Percentiles rank a stretch among this genome's conserved stretches.
Evolutionary conservation across 1,284 basidiomycete species (phyloP).

Genomic region (Tranzscheliella williamsii): DNA sequence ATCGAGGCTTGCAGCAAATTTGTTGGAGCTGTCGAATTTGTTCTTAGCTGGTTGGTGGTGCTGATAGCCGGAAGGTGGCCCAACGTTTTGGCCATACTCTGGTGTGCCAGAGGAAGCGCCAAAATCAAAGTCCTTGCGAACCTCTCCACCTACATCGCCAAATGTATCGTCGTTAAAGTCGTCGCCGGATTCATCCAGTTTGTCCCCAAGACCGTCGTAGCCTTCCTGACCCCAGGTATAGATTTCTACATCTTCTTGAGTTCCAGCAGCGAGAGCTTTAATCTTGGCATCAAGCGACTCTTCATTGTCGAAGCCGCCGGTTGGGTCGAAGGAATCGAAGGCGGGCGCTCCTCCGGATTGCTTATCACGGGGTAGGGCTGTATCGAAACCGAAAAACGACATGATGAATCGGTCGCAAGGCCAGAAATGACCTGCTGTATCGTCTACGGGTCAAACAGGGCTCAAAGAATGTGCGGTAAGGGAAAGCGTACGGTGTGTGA

Average conservation of each 20-base stretch:
- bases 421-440: no score
- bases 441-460: no score
- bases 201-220: constrained; percentile 85
- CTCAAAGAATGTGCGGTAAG: no score
- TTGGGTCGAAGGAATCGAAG: constrained; percentile 30
- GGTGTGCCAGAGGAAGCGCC: constrained; percentile 57
- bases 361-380: constrained; percentile 49
- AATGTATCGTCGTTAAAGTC: constrained; percentile 80
- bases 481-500: constrained; percentile 3
- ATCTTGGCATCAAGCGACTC: constrained; percentile 55
- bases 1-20: constrained; percentile 57
- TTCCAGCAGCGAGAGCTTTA: constrained; percentile 66
- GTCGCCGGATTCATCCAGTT: constrained; percentile 71
- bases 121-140: constrained; percentile 88
- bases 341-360: constrained; percentile 1
- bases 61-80: constrained; percentile 2
- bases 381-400: constrained; percentile 61
- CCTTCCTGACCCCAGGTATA: constrained; percentile 87
- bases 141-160: constrained; percentile 64
- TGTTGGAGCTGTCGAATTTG: constrained; percentile 31
- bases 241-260: constrained; percentile 74
- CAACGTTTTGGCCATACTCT: neutral
- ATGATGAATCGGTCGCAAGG: no score
- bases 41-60: constrained; percentile 16
- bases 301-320: constrained; percentile 43